Evolutionary conservation across 148 eudicot species (phyloP), one percentile per base, ranked within the genome.

Genomic region (Rheum nobile): DNA sequence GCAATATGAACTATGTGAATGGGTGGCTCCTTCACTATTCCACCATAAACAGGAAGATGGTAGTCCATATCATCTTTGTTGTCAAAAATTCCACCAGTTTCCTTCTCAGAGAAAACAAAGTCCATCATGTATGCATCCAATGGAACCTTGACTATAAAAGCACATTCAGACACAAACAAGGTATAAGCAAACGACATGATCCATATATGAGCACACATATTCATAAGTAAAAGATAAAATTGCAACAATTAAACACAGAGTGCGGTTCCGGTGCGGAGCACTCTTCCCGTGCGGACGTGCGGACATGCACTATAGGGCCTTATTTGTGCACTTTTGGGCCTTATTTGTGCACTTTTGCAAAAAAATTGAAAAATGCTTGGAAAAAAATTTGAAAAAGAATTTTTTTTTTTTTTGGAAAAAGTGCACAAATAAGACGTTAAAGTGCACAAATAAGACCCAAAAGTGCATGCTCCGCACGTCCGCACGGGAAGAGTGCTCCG

Each of bases 71-170:
- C 89, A 79, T 83, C 54, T 80, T 85, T 91, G 72, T 92, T 91
- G 84, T 95, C 99, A 71, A 95, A 95, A 75, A 84, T 71, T 63
- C 97, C 99, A 75, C 97, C 99, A 81, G 87, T 87, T 84, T 91
- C 92, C 63, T 68, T 86, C 82, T 95, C 99, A 31, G 91, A 89
- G 67, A 83, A 92, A 28, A 95, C 99, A 74, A 95, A 95, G 77
- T 95, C 99, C 96, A 95, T 90, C 99, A 92, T 78, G 83, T 90
- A 95, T 71, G 97, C 96, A 86, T 95, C 99, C 85, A 90, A 38
- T 63, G 99, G 99, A 77, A 95, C 94, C 88, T 90, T 91, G 75
- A 95, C 99, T 95, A 85, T 78, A 84, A 79, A 73, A 42, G 72
- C 37, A 63, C 37, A 63, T 63, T 63, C 31, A 67, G 19, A 35